Conservation (phyloP, 768 basidiomycete genomes). For the Serpula lacrymans region DNA sequence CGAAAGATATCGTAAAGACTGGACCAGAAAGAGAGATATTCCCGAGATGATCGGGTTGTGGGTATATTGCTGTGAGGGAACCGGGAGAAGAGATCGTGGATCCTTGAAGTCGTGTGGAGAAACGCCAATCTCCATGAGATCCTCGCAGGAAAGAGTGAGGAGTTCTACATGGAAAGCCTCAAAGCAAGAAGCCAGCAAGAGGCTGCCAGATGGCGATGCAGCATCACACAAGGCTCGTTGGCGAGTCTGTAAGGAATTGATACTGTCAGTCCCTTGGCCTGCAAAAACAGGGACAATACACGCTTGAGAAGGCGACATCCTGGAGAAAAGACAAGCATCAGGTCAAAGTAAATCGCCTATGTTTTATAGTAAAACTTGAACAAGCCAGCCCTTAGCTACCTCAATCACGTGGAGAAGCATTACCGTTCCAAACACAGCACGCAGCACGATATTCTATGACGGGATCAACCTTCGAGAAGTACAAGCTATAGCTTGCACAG, state of each 20-base stretch:
- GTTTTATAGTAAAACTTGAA: no score
- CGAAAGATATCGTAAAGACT: constrained; percentile 50
- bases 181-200: constrained; percentile 49
- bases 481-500: no score
- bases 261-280: constrained; percentile 47
- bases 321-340: no score
- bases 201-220: constrained; percentile 34
- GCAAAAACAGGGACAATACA: constrained; percentile 48
- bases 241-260: constrained; percentile 28
- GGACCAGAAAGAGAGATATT: constrained; percentile 46
- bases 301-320: background rate
- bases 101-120: constrained; percentile 42
- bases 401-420: no score
- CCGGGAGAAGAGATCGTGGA: constrained; percentile 35
- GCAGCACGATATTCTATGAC: no score
- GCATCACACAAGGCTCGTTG: constrained; percentile 42
- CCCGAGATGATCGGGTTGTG: constrained; percentile 50
- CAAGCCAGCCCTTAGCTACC: no score
- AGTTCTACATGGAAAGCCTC: constrained; percentile 50
- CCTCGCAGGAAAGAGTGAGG: constrained; percentile 36
- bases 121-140: constrained; percentile 35
- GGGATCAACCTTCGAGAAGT: no score
- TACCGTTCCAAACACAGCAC: no score
- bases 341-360: no score
- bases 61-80: constrained; percentile 31